phyloP scores from a whole-genome alignment of 1,139 yeast genomes.

The Protomyces inouyei region DNA sequence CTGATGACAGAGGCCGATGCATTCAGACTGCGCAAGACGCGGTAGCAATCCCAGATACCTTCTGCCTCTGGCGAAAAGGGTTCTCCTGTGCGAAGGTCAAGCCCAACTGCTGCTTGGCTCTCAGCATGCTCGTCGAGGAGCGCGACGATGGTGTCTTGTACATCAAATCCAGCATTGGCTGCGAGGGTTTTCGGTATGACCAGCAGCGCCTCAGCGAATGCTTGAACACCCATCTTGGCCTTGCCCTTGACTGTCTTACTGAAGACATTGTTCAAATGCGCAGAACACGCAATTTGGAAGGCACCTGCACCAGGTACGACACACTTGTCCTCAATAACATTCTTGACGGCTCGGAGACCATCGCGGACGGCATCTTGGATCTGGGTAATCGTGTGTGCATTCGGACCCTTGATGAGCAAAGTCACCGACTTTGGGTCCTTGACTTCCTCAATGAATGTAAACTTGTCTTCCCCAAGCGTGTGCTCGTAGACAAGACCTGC shows the following conservation, averaged over 20 bases:
- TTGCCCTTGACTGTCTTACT: conserved; percentile 66
- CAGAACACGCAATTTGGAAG: conserved; percentile 76
- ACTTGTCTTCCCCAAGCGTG: conserved; percentile 93
- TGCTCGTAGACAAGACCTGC: conserved; percentile 92
- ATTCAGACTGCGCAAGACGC: conserved; percentile 88
- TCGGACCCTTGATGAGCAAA: conserved; percentile 86
- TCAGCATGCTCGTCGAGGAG: conserved; percentile 88
- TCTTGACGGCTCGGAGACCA: conserved; percentile 91
- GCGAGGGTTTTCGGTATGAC: conserved; percentile 90
- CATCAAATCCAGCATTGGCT: conserved; percentile 88
- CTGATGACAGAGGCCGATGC: conserved; percentile 94
- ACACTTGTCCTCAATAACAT: conserved; percentile 76
- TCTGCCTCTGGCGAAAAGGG: conserved; percentile 93
- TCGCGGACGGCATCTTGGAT: conserved; percentile 96
- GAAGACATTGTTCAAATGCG: conserved; percentile 53
- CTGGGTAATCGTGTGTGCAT: conserved; percentile 80
- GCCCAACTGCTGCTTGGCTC: conserved; percentile 71
- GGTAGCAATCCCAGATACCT: conserved; percentile 94
- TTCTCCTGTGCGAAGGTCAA: conserved; percentile 85
- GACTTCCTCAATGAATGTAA: conserved; percentile 90
- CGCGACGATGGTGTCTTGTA: conserved; percentile 78
- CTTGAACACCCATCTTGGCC: conserved; percentile 82
- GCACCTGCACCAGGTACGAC: conserved; percentile 98
- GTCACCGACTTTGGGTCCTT: conserved; percentile 89
- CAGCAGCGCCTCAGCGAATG: conserved; percentile 86